Conservation (phyloP, 208 protist species). For the Trypanosoma boissoni region DNA sequence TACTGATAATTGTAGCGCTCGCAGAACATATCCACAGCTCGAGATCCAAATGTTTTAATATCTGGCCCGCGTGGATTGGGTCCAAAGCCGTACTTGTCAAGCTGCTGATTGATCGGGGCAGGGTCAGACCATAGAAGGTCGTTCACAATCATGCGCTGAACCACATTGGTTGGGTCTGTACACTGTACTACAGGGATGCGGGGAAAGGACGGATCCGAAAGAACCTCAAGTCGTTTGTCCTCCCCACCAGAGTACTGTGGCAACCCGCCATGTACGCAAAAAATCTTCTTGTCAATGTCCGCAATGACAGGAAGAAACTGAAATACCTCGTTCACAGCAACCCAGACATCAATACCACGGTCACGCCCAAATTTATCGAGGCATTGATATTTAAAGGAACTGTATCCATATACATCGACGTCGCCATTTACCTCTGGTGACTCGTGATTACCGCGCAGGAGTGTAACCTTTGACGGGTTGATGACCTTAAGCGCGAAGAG, state of each 20-base stretch:
- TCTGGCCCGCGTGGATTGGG: slow-evolving; percentile 86
- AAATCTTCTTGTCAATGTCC: slow-evolving; percentile 94
- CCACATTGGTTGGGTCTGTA: slow-evolving; percentile 76
- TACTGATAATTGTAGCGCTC: slow-evolving; percentile 91
- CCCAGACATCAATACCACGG: slow-evolving; percentile 85
- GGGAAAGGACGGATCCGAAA: slow-evolving; percentile 81
- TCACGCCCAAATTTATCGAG: slow-evolving; percentile 87
- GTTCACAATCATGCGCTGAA: slow-evolving; percentile 89
- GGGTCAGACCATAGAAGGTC: slow-evolving; percentile 91
- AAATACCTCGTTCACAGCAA: slow-evolving; percentile 91
- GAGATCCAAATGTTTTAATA: slow-evolving; percentile 87
- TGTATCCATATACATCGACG: slow-evolving; percentile 90
- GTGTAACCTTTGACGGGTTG: slow-evolving; percentile 84
- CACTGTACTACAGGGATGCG: slow-evolving; percentile 85
- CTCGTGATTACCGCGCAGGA: slow-evolving; percentile 94
- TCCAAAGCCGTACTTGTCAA: slow-evolving; percentile 88
- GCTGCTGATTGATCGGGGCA: slow-evolving; percentile 70
- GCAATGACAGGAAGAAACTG: slow-evolving; percentile 90
- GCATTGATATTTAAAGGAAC: slow-evolving; percentile 92
- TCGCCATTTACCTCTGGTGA: slow-evolving; percentile 91
- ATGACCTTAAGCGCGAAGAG: slow-evolving; percentile 89
- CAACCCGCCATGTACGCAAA: slow-evolving; percentile 94
- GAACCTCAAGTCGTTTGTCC: slow-evolving; percentile 83
- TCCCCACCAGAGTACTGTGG: slow-evolving; percentile 88
- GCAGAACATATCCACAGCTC: slow-evolving; percentile 91